Base-by-base conservation (phyloP, 768 basidiomycete genomes). In the Pleurotus djamor region DNA sequence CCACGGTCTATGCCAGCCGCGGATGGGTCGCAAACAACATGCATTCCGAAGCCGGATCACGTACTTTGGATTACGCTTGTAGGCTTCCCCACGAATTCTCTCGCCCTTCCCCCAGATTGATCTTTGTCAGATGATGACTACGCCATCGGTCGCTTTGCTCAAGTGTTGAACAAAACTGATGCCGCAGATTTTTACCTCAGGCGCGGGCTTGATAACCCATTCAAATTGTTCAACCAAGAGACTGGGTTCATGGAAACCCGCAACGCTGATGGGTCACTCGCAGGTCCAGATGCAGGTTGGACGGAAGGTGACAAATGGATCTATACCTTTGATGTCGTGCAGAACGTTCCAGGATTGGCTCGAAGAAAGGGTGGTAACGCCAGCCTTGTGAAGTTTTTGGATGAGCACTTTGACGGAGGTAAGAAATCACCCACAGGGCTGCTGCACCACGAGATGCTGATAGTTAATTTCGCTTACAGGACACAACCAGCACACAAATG, bases 211-310 rank as follows among this genome's bases (percentile, higher is more conserved):
- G 70, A 71, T 2, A 77, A 75, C 7, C 85, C 88, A 0, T 87
- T 85, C 66, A 80, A 78, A 0, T 71, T 93, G 13, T 94, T 82
- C 74, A 93, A 93, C 63, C 59, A 75, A 8, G 74, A 73, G 1
- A 90, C 87, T 0, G 88, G 88, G 1, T 92, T 92, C 66, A 91
- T 94, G 87, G 90, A 92, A 65, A 89, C 89, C 1, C 78, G 87
- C 50, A 85, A 87, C 56, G 77, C 77, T 10, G 78, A 81, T 64
- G 91, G 90, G 0, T 70, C 75, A 10, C 91, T 86, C 85, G 91
- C 90, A 3, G 89, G 92, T 5, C 78, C 80, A 5, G 78, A 83
- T 60, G 76, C 72, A 10, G 91, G 91, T 0, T 94, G 89, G 88
- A 93, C 91, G 1, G 92, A 94, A 70, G 92, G 91, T 37, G 85